These are phyloP conservation scores for Westerdykella ornata DNA, from an alignment of 2,329 filamentous ascomycete species.

Conservation along the genomic window DNA sequence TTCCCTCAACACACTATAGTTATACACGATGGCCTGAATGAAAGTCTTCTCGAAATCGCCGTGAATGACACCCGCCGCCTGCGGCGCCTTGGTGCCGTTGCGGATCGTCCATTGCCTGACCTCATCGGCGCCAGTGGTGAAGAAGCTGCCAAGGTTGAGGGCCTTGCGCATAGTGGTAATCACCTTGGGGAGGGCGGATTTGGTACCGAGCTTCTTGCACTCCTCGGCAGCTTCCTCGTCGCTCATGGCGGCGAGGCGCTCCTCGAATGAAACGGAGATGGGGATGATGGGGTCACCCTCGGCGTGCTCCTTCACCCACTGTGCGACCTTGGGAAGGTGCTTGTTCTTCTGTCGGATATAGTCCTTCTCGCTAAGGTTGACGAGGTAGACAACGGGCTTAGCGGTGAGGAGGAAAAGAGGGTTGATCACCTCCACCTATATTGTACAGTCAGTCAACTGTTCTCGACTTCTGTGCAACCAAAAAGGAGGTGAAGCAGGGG, in stretches of 20 bases:
- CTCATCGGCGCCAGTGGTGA: conserved; percentile 92
- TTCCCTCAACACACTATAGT: conserved; percentile 75
- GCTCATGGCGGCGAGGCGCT: conserved; percentile 75
- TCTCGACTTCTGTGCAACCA: neutral
- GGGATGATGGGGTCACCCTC: conserved; percentile 85
- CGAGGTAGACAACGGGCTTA: conserved; percentile 93
- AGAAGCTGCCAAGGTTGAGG: conserved; percentile 88
- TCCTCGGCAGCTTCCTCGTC: conserved; percentile 75
- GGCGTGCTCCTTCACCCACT: conserved; percentile 92
- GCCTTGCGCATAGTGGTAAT: conserved; percentile 88
- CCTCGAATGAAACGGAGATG: conserved; percentile 87
- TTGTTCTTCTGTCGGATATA: conserved; percentile 99
- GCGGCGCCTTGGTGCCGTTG: conserved; percentile 92
- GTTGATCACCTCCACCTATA: conserved; percentile 93
- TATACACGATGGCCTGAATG: conserved; percentile 93
- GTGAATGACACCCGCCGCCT: conserved; percentile 96
- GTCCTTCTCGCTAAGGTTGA: conserved; percentile 95
- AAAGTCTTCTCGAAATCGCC: conserved; percentile 99
- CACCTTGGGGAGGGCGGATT: conserved; percentile 86
- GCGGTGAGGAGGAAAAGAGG: conserved; percentile 89
- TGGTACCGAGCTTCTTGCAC: conserved; percentile 78
- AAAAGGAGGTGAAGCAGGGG: conserved; percentile 7
- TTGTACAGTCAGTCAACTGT: conserved; percentile 18
- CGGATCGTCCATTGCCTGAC: conserved; percentile 98
- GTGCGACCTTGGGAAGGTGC: conserved; percentile 84